Conservation (phyloP, 805 yeast genomes). For the Grigorovia jiainica region DNA sequence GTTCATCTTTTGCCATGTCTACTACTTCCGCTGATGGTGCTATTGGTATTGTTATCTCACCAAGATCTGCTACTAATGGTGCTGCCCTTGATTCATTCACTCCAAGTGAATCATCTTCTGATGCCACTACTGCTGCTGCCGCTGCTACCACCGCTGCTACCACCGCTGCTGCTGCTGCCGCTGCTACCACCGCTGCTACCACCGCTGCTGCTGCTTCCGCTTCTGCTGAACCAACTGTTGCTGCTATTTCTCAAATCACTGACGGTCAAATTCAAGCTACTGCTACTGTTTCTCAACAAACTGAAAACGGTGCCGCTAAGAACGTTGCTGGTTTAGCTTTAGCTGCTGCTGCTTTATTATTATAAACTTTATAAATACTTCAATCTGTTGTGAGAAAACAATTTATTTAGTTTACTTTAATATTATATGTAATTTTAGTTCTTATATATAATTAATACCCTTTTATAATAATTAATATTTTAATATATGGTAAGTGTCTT, state of each 20-base stretch:
- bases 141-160: slow-evolving; percentile 4
- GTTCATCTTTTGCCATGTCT: slow-evolving; percentile 15
- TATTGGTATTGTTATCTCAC: slow-evolving; percentile 8
- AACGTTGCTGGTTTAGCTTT: slow-evolving; percentile 29
- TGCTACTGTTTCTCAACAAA: slow-evolving; percentile 5
- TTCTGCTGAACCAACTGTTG: slow-evolving; percentile 2
- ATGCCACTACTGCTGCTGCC: slow-evolving; percentile 15
- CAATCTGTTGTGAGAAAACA: too few species aligned
- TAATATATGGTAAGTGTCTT: too few species aligned
- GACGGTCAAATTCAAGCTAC: slow-evolving; percentile 3
- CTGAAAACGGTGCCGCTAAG: slow-evolving; percentile 1
- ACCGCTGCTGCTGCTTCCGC: slow-evolving; percentile 2
- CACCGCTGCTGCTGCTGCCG: slow-evolving; percentile 13
- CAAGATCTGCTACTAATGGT: background rate
- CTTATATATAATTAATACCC: too few species aligned
- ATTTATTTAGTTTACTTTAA: too few species aligned
- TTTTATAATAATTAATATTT: too few species aligned
- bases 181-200: slow-evolving; percentile 4
- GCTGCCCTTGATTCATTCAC: background rate
- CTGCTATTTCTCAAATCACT: slow-evolving; percentile 3
- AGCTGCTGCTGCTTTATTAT: slow-evolving; percentile 5
- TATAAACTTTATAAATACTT: background rate
- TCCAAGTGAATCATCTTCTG: slow-evolving; percentile 10
- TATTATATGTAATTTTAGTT: too few species aligned
- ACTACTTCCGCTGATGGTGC: slow-evolving; percentile 16